Conservation (phyloP, 306 rosid species). For the Rosa multiflora region DNA sequence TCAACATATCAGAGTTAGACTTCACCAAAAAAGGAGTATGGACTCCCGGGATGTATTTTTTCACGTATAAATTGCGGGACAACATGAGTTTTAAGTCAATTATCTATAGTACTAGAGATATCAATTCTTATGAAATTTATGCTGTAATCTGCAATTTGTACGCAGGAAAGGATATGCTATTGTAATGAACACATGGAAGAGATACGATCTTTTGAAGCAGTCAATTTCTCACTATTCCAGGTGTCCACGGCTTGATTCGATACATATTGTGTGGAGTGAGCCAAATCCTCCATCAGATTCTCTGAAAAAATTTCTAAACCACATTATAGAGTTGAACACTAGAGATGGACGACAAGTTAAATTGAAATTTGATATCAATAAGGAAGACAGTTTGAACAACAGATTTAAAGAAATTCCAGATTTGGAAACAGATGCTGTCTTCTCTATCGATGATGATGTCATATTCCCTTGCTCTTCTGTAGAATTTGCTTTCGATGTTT, state of each 20-base stretch:
- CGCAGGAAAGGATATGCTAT: conserved; percentile 86
- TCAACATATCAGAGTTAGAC: not conserved
- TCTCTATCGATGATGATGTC: conserved; percentile 93
- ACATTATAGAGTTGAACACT: conserved; percentile 40
- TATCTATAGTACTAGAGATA: not conserved
- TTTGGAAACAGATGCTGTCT: conserved; percentile 74
- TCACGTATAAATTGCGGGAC: not conserved
- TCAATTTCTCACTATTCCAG: conserved; percentile 79
- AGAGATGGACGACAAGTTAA: conserved; percentile 45
- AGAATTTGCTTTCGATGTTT: conserved; percentile 84
- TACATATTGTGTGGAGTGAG: conserved; percentile 95
- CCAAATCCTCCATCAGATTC: conserved; percentile 68
- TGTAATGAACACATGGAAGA: conserved; percentile 96
- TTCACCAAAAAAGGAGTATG: not conserved
- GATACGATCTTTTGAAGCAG: conserved; percentile 90
- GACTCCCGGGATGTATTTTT: not conserved
- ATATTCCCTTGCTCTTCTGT: conserved; percentile 86
- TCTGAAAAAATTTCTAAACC: conserved; percentile 46
- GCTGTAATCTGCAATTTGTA: conserved; percentile 12
- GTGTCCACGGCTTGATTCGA: conserved; percentile 70
- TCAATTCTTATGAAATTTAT: not conserved
- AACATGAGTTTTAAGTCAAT: not conserved
- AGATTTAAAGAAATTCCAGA: conserved; percentile 76
- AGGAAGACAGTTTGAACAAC: conserved; percentile 91
- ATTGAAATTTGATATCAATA: conserved; percentile 69